Conservation (phyloP, 306 rosid genomes). For the Quercus variabilis region DNA sequence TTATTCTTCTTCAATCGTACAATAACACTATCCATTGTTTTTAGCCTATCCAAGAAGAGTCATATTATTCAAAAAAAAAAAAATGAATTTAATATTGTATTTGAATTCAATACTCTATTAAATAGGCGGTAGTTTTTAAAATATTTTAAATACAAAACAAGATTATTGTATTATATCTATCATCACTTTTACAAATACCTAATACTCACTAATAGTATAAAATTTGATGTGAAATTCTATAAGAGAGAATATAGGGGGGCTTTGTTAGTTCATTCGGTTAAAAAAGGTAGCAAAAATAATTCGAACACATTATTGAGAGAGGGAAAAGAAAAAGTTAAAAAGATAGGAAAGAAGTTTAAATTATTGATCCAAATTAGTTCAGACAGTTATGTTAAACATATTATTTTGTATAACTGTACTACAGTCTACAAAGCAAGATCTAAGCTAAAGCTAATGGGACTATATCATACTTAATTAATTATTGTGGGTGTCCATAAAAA, state of each 20-base stretch:
- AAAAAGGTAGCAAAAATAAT: slow-evolving; percentile 14
- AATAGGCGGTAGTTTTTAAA: no score
- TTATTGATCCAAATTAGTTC: not conserved
- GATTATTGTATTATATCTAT: no score
- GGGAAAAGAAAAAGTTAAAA: slow-evolving; percentile 2
- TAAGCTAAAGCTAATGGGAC: not conserved
- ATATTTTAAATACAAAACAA: no score
- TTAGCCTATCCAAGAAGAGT: no score
- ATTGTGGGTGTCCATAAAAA: not conserved
- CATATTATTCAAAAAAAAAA: no score
- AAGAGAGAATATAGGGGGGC: not conserved
- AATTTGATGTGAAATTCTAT: no score
- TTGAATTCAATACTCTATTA: no score
- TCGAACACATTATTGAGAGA: slow-evolving; percentile 11
- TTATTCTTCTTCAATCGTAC: no score
- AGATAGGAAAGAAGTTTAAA: not conserved
- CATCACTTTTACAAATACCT: no score
- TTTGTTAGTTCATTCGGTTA: not conserved
- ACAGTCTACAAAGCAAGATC: not conserved
- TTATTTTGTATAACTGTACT: not conserved
- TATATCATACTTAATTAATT: not conserved
- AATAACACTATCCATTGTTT: no score
- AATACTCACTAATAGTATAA: no score
- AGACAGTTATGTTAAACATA: not conserved
- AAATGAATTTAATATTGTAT: no score